phyloP scores from a whole-genome alignment of 331 rosid species.

The Arachis monticola region DNA sequence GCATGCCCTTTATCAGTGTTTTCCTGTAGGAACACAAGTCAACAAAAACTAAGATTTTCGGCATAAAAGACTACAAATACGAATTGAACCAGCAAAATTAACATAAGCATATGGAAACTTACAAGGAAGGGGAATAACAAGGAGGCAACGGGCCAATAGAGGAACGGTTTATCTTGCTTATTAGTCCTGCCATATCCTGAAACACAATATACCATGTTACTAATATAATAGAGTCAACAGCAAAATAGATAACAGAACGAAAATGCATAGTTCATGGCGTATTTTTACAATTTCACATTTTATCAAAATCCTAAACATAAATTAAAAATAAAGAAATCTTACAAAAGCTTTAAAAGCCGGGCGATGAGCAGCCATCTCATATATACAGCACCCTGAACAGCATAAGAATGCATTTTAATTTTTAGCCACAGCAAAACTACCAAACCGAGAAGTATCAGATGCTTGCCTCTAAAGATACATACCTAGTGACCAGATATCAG shows the following conservation, averaged over 20 bases:
- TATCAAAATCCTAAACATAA: too few species aligned
- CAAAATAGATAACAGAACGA: slow-evolving; percentile 7
- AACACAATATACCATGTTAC: slow-evolving; percentile 35
- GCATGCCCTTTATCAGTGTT: slow-evolving; percentile 96
- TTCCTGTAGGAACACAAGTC: slow-evolving; percentile 61
- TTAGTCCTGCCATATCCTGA: slow-evolving; percentile 99
- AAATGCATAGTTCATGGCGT: not conserved
- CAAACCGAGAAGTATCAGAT: slow-evolving; percentile 9
- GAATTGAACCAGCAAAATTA: slow-evolving; percentile 5
- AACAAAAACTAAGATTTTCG: slow-evolving; percentile 36
- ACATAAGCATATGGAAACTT: slow-evolving; percentile 46
- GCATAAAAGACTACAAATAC: slow-evolving; percentile 5
- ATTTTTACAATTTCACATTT: too few species aligned
- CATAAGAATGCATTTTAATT: slow-evolving; percentile 28
- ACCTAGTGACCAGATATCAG: slow-evolving; percentile 99
- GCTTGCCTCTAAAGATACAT: slow-evolving; percentile 37
- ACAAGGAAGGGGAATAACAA: slow-evolving; percentile 94
- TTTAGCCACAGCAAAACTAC: slow-evolving; percentile 38
- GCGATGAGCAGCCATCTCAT: slow-evolving; percentile 99
- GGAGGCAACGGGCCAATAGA: slow-evolving; percentile 96
- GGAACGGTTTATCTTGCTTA: slow-evolving; percentile 98
- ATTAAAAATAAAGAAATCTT: slow-evolving; percentile 45
- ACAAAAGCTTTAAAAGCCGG: slow-evolving; percentile 99
- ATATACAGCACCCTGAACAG: slow-evolving; percentile 89
- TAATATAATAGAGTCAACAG: slow-evolving; percentile 17